Conservation (phyloP, 495 filamentous ascomycete species). For the Durotheca rogersii region DNA sequence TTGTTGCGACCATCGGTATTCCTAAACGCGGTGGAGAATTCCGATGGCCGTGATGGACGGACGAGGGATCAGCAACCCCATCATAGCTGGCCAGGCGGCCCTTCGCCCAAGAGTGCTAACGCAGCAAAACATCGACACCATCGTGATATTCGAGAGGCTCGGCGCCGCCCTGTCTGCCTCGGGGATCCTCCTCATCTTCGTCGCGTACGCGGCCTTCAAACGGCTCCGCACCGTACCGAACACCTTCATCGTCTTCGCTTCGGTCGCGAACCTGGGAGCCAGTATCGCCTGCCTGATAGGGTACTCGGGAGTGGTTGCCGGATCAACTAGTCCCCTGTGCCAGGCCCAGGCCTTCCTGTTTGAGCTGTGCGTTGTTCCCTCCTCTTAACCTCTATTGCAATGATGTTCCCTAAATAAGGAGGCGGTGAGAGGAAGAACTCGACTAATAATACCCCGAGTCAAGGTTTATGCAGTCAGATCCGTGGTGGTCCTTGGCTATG, state of each 20-base stretch:
- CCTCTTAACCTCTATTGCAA: no score
- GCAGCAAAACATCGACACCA: conserved; percentile 33
- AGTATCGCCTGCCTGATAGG: conserved; percentile 76
- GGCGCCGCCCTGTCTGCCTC: conserved; percentile 63
- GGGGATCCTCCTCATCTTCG: conserved; percentile 67
- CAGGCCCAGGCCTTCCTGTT: conserved; percentile 78
- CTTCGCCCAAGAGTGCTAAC: conserved; percentile 10
- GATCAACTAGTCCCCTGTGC: conserved; percentile 59
- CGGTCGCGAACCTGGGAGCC: conserved; percentile 76
- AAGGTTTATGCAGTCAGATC: conserved; percentile 61
- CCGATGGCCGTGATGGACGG: conserved; percentile 14
- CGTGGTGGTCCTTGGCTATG: conserved; percentile 70
- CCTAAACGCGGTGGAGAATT: no score
- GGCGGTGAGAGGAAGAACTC: background rate
- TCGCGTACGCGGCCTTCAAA: conserved; percentile 62
- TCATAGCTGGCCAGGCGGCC: conserved; percentile 3
- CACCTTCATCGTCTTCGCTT: conserved; percentile 78
- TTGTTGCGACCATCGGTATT: no score
- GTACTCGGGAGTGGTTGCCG: conserved; percentile 53
- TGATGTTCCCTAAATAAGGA: conserved; percentile 48
- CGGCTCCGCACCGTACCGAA: conserved; percentile 75
- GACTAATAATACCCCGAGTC: conserved; percentile 9
- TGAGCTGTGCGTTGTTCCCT: conserved; percentile 48
- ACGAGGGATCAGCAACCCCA: conserved; percentile 8
- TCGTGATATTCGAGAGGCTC: conserved; percentile 48